Evolutionary conservation across 768 basidiomycete species (phyloP).

Genomic region (Lactarius sp.): DNA sequence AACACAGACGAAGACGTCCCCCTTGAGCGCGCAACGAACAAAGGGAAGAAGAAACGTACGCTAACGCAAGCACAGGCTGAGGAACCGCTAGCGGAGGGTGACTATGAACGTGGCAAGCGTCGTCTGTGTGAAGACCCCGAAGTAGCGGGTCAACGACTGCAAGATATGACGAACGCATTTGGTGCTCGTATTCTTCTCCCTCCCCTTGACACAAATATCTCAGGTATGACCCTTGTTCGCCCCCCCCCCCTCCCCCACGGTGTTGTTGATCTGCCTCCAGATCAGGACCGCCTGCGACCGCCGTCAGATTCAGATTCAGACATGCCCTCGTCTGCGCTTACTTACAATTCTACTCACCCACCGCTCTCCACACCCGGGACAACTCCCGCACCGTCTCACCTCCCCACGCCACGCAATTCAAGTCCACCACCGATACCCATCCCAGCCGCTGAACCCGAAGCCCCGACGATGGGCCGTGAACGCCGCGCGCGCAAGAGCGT

Average conservation of each 20-base stretch:
- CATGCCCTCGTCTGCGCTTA: conserved; percentile 29
- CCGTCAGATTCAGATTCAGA: conserved; percentile 23
- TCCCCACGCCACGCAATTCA: conserved; percentile 41
- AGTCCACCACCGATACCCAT: conserved; percentile 34
- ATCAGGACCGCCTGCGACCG: conserved; percentile 15
- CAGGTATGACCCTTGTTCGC: conserved; percentile 31
- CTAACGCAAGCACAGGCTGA: conserved; percentile 37
- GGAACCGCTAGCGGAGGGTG: conserved; percentile 31
- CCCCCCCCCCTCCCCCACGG: background rate
- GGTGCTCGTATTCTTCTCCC: conserved; percentile 35
- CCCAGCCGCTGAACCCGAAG: conserved; percentile 29
- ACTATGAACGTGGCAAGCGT: conserved; percentile 28
- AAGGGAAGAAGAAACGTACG: conserved; percentile 46
- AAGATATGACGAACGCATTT: conserved; percentile 62
- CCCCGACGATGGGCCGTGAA: conserved; percentile 36
- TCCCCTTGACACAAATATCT: conserved; percentile 34
- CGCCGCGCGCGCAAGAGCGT: conserved; percentile 70
- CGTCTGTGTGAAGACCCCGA: conserved; percentile 41
- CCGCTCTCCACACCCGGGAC: conserved; percentile 41
- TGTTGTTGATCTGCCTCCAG: conserved; percentile 24
- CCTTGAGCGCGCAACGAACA: conserved; percentile 37
- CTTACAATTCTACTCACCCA: conserved; percentile 34
- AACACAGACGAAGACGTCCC: conserved; percentile 37
- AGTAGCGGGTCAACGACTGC: conserved; percentile 42
- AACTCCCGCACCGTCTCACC: conserved; percentile 38